Evolutionary conservation across 306 rosid species (phyloP), one percentile per base, ranked within the genome.

Genomic region (Cicer yamashitae): DNA sequence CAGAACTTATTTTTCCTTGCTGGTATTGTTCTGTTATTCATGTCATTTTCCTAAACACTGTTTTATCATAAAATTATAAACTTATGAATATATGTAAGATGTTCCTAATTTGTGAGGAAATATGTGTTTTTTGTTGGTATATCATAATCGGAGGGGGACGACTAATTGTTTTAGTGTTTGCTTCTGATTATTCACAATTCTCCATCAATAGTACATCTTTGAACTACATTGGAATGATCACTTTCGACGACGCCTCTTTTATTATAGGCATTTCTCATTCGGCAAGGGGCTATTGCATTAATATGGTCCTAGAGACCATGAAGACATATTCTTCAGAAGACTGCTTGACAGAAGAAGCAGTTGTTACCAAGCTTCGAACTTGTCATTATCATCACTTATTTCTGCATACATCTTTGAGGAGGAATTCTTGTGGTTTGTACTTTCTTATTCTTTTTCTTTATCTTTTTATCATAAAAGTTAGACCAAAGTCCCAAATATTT

Each of bases 341-440:
- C 77, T 93, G 98, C 75, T 87, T 94, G 90, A 91, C 98, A 60
- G 98, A 94, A 79, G 98, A 91, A 71, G 98, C 98, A 68, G 82
- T 87, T 43, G 94, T 94, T 73, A 75, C 97, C 62, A 94, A 91
- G 87, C 93, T 94, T 80, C 98, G 97, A 61, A 94, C 97, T 70
- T 83, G 98, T 81, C 97, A 72, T 17, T 90, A 87, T 78, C 97
- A 94, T 84, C 91, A 91, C 86, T 84, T 94, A 76, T 91, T 87
- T 69, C 79, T 94, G 81, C 98, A 94, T 67, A 77, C 87, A 15
- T 94, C 98, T 70, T 83, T 94, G 84, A 86, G 88, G 79, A 83
- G 79, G 66, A 90, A 84, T 79, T 88, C 89, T 77, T 81, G 96
- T 84, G 98, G 98, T 94, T 60, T 5, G 80, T 74, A 70, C 39